Percentiles rank a stretch among this genome's conserved stretches.
phyloP scores from a whole-genome alignment of 208 protist genomes.

The Jaenimonas drosophilae region DNA sequence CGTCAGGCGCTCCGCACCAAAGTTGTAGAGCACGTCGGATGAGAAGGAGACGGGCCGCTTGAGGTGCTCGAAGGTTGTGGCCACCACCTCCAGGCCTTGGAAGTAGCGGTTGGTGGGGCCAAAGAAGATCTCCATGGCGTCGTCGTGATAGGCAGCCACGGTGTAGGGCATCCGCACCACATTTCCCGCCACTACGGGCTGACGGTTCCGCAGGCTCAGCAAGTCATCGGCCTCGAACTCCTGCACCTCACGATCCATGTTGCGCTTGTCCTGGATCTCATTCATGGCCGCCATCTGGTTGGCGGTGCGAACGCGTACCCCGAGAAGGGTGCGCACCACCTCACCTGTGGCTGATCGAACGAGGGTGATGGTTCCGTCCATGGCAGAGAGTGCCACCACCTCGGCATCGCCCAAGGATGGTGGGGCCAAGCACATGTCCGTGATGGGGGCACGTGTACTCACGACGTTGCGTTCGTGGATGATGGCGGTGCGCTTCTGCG shows the following conservation, averaged over 20 bases:
- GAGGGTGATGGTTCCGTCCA: slow-evolving; percentile 81
- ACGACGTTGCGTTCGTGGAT: slow-evolving; percentile 71
- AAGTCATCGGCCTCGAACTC: slow-evolving; percentile 15
- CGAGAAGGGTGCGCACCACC: slow-evolving; percentile 69
- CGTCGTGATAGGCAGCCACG: slow-evolving; percentile 64
- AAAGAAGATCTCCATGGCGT: slow-evolving; percentile 74
- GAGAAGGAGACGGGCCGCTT: slow-evolving; percentile 22
- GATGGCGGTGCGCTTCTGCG: slow-evolving; percentile 26
- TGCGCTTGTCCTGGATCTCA: slow-evolving; percentile 2
- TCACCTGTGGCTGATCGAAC: slow-evolving; percentile 52
- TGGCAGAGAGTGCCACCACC: slow-evolving; percentile 47
- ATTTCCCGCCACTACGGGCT: slow-evolving; percentile 4
- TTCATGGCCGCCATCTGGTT: slow-evolving; percentile 13
- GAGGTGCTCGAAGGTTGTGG: slow-evolving; percentile 78
- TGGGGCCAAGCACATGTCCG: slow-evolving; percentile 38
- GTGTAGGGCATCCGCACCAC: slow-evolving; percentile 70
- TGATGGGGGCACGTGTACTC: slow-evolving; percentile 45
- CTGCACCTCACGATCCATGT: slow-evolving; percentile 9
- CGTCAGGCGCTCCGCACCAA: slow-evolving; percentile 15
- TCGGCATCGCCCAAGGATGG: slow-evolving; percentile 59
- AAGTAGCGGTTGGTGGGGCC: slow-evolving; percentile 71
- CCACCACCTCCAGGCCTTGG: slow-evolving; percentile 52
- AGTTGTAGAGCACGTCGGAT: slow-evolving; percentile 54
- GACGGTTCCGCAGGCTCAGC: slow-evolving; percentile 11
- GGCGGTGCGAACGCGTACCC: slow-evolving; percentile 17